Evolutionary conservation across 2,329 filamentous ascomycete species (phyloP).

Genomic region (Aspergillus niger): DNA sequence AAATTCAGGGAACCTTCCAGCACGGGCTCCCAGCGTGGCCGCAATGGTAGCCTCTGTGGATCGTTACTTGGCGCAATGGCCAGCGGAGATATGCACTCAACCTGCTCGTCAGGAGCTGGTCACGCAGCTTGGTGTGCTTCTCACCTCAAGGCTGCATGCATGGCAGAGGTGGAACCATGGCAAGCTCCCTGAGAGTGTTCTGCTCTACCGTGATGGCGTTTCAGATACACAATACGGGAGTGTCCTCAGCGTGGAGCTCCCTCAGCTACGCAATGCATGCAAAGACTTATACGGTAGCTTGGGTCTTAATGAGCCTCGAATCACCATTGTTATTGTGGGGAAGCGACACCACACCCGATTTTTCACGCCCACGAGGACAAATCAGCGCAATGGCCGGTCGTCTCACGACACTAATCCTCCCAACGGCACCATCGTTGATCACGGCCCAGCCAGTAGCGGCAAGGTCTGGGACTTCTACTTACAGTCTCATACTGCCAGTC

Average conservation of each 20-base stretch:
- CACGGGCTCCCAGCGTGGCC: conserved; percentile 69
- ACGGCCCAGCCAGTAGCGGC: conserved; percentile 68
- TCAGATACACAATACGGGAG: conserved; percentile 77
- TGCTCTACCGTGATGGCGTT: conserved; percentile 86
- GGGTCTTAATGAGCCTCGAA: conserved; percentile 54
- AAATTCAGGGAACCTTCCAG: conserved; percentile 58
- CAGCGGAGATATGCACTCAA: conserved; percentile 23
- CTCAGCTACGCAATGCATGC: conserved; percentile 58
- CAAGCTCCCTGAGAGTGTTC: conserved; percentile 66
- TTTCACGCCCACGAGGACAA: conserved; percentile 61
- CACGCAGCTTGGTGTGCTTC: conserved; percentile 58
- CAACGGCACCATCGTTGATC: conserved; percentile 79
- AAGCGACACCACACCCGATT: conserved; percentile 88
- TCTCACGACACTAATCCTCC: conserved; percentile 61
- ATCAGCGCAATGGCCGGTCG: conserved; percentile 41
- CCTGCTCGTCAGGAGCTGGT: conserved; percentile 66
- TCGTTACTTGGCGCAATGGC: conserved; percentile 57
- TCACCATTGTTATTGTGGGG: conserved; percentile 75
- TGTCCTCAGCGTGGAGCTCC: conserved; percentile 67
- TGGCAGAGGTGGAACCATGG: conserved; percentile 62
- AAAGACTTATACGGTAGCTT: conserved; percentile 51
- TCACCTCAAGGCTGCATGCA: conserved; percentile 62
- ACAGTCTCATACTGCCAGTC: conserved; percentile 73
- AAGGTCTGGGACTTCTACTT: conserved; percentile 81
- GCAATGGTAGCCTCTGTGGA: conserved; percentile 76